These are phyloP conservation scores for Sphaerulina vaccinii DNA, from an alignment of 2,329 filamentous ascomycete genomes.

Conservation along the genomic window DNA sequence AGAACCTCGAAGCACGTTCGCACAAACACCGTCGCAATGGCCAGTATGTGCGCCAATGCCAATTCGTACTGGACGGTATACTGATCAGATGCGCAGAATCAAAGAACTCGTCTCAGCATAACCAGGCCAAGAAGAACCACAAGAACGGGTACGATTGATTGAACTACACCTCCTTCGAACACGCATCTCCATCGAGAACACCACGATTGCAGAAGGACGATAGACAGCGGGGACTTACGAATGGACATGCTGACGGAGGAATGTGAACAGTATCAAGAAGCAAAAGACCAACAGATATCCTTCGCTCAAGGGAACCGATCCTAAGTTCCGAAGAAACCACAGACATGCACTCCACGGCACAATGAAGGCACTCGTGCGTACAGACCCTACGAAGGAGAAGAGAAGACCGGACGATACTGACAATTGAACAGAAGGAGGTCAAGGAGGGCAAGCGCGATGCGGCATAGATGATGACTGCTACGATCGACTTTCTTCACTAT, in stretches of 20 bases:
- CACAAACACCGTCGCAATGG: constrained; percentile 55
- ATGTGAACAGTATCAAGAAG: constrained; percentile 87
- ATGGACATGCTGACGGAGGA: constrained; percentile 13
- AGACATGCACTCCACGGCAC: constrained; percentile 99
- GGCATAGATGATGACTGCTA: constrained; percentile 60
- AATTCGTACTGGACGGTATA: not conserved
- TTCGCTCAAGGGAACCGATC: constrained; percentile 96
- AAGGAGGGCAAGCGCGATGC: constrained; percentile 92
- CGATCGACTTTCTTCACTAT: constrained; percentile 10
- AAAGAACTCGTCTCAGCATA: constrained; percentile 99
- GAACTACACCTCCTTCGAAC: constrained; percentile 2
- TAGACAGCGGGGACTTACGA: not conserved
- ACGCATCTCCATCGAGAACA: not conserved
- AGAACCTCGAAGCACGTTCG: constrained; percentile 20
- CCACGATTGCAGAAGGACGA: constrained; percentile 1
- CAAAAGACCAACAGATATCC: constrained; percentile 99
- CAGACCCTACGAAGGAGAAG: not conserved
- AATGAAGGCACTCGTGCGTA: constrained; percentile 90
- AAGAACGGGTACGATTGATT: constrained; percentile 85
- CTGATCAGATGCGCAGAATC: constrained; percentile 65
- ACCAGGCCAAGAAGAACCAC: constrained; percentile 98
- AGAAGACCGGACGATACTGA: constrained; percentile 25
- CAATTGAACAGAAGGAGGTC: constrained; percentile 77
- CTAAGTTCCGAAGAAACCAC: constrained; percentile 99
- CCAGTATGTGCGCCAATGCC: constrained; percentile 58